Conservation (phyloP, 345 rosid species). For the Lenwebbia sp. region DNA sequence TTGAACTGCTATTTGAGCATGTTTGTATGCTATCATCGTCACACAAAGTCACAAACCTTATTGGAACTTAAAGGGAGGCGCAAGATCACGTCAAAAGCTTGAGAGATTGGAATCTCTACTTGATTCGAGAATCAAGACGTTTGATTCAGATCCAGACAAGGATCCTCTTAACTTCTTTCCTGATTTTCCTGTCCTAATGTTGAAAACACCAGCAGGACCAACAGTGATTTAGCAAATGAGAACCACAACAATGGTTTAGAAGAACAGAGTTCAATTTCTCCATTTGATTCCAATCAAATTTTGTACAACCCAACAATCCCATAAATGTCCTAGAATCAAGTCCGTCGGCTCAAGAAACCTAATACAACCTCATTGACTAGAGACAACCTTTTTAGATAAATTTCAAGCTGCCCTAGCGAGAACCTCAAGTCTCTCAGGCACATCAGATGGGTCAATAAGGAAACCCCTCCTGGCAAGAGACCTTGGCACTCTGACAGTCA, state of each 20-base stretch:
- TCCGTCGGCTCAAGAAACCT: neutral
- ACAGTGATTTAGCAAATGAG: neutral
- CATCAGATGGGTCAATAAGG: conserved; percentile 38
- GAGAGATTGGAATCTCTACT: neutral
- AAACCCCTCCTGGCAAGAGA: conserved; percentile 20
- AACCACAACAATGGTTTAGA: neutral
- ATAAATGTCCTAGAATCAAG: neutral
- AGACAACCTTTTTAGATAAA: neutral
- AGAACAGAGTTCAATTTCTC: neutral
- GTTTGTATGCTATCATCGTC: neutral
- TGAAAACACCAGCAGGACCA: neutral
- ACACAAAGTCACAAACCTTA: neutral
- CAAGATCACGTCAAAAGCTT: neutral
- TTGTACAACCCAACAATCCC: neutral
- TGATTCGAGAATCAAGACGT: neutral
- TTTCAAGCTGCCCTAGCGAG: conserved; percentile 80
- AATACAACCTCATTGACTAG: neutral
- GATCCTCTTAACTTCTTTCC: neutral
- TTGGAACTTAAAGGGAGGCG: neutral
- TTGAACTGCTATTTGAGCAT: neutral
- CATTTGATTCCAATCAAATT: neutral
- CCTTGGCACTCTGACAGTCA: conserved; percentile 60
- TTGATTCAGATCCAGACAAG: neutral
- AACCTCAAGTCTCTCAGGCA: conserved; percentile 37
- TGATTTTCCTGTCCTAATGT: neutral